Evolutionary conservation across 306 rosid species (phyloP), one percentile per base, ranked within the genome.

Genomic region (Medicago lupulina): DNA sequence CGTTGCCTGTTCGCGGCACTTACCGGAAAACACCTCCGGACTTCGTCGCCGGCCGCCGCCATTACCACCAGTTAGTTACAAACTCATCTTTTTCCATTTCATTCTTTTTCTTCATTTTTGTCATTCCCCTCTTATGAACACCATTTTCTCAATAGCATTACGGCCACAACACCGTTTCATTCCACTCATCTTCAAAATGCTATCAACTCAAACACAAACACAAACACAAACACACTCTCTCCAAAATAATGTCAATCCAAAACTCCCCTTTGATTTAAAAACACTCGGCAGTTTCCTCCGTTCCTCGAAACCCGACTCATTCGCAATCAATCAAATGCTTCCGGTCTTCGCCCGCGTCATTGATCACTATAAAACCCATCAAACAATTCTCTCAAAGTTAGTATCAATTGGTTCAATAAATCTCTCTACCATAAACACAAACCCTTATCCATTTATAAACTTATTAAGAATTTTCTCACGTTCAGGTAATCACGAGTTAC

Each of bases 401-500:
- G 73, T 80, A 68, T 57, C 82, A 19, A 36, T 88, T 21, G 93
- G 96, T 4, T 85, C 83, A 3, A 4, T 15, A 17, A 63, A 43
- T 79, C 62, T 77, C 11, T 7, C 43, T 4, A 15, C 36, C 38
- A 63, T 36, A 8, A 70, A 53, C 11, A 23, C 0, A 46, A 90
- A 80, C 83, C 86, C 90, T 19, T 83, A 75, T 7, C 83, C 88
- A 11, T 82, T 83, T 51, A 54, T 87, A 82, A 83, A 80, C 34
- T 76, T 90, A 66, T 23, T 88, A 75, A 87, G 93, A 65, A 74
- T 90, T 80, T 85, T 60, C 71, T 82, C 83, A 85, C 91, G 77
- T 60, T 87, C 85, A 2, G 79, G 84, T 76, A 85, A 83, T 88
- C 61, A 81, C n/a, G 16, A 0, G 1, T 58, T 86, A 83, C 78